phyloP scores from a whole-genome alignment of 2,329 filamentous ascomycete genomes.

The Hirsutella minnesotensis region DNA sequence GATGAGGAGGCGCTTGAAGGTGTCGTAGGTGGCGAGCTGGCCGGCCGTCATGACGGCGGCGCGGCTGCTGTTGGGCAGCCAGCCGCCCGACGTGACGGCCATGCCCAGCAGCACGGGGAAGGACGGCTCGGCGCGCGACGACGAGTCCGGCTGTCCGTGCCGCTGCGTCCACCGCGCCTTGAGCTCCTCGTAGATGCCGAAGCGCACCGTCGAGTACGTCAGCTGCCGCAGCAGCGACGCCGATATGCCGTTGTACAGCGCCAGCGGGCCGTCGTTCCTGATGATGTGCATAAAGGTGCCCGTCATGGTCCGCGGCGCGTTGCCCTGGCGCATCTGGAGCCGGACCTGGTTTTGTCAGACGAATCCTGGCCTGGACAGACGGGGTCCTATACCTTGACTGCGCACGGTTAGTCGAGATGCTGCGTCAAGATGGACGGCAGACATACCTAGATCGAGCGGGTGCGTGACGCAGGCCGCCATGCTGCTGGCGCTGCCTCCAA shows the following conservation, averaged over 20 bases:
- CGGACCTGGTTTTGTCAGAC: slow-evolving; percentile 48
- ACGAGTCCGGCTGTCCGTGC: too few species aligned
- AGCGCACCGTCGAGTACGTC: slow-evolving; percentile 92
- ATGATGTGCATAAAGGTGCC: slow-evolving; percentile 78
- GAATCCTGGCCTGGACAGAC: background rate
- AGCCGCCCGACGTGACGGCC: slow-evolving; percentile 71
- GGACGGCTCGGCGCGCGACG: too few species aligned
- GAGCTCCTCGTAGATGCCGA: slow-evolving; percentile 90
- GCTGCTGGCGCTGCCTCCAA: slow-evolving; percentile 88
- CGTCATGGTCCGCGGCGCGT: slow-evolving; percentile 69
- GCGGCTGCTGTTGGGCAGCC: slow-evolving; percentile 69
- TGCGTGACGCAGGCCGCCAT: slow-evolving; percentile 87
- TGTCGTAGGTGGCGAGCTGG: slow-evolving; percentile 76
- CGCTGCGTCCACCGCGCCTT: slow-evolving; percentile 45
- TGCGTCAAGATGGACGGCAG: background rate
- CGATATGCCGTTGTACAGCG: slow-evolving; percentile 83
- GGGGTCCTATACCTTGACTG: slow-evolving; percentile 8
- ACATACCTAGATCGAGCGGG: slow-evolving; percentile 79
- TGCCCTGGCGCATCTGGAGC: slow-evolving; percentile 69
- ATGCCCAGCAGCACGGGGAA: slow-evolving; percentile 72
- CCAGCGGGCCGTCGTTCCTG: slow-evolving; percentile 60
- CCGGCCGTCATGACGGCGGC: slow-evolving; percentile 81
- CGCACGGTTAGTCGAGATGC: slow-evolving; percentile 1
- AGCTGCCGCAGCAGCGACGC: slow-evolving; percentile 87
- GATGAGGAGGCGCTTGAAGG: slow-evolving; percentile 62